Evolutionary conservation across 495 filamentous ascomycete species (phyloP), one percentile per base, ranked within the genome.

Genomic region (Aspergillus campestris): DNA sequence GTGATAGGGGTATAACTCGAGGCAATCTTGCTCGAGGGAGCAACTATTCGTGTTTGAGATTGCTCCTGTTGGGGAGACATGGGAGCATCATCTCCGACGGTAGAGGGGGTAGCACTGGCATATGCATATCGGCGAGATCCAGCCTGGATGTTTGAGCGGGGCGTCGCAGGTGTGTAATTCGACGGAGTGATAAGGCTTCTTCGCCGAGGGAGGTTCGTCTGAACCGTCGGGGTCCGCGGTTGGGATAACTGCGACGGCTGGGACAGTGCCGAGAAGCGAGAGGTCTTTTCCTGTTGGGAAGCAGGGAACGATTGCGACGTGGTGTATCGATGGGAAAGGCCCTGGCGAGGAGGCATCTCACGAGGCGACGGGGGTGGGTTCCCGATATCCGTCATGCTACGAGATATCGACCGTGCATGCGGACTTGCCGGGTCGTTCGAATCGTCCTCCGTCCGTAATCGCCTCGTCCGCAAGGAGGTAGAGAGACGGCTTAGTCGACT

Each of bases 81-180:
- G 27, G 51, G 46, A 32, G 38, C 42, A 18, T 61, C 57, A 12
- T 70, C 66, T 10, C 11, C 47, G 38, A 28, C 42, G 37, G 60
- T 45, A 31, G 58, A 47, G 40, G 61, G 42, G 45, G 58, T 43
- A 34, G 48, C 53, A n/a, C 66, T 40, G 13, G 62, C 51, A 11
- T 66, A 38, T 3, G 65, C 68, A 40, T 74, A 76, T n/a, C 71
- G 62, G 15, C 71, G 66, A n/a, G 61, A 69, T 18, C 70, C 71
- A 11, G 64, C 67, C 45, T 72, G 70, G 44, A 72, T 66, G 40
- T 61, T 69, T 31, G 64, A 57, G 42, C 66, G 62, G 8, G 71
- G 59, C 12, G 70, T 66, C 13, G 63, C 55, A n/a, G 73, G 70
- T 3, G 69, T 65, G 33, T 66, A 33, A 50, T 52, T 33, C 7